phyloP scores from a whole-genome alignment of 768 basidiomycete genomes.

The Daedaleopsis nitida region DNA sequence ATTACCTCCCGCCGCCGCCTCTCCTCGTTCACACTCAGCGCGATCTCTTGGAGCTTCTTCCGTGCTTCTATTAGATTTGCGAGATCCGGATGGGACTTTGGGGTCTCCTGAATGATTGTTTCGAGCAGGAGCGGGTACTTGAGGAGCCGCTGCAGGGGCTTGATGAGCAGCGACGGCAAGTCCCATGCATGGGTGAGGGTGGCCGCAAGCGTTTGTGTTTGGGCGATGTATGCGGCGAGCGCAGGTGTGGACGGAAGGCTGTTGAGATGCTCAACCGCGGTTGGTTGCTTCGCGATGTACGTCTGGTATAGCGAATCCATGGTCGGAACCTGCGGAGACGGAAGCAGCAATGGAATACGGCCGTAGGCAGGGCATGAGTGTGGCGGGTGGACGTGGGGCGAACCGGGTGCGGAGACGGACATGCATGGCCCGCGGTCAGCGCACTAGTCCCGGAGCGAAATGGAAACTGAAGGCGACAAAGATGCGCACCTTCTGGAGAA shows the following conservation, averaged over 20 bases:
- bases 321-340: conserved; percentile 54
- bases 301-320: conserved; percentile 74
- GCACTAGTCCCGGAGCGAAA: conserved; percentile 7
- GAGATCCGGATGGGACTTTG: conserved; percentile 68
- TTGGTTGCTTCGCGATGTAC: conserved; percentile 81
- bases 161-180: conserved; percentile 90
- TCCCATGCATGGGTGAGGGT: conserved; percentile 89
- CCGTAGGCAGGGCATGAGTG: neutral
- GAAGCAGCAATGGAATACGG: neutral
- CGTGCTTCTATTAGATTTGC: conserved; percentile 54
- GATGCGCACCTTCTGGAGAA: conserved; percentile 65
- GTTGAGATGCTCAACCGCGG: conserved; percentile 69
- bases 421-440: conserved; percentile 10
- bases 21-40: conserved; percentile 77
- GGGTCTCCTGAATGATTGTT: conserved; percentile 76
- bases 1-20: conserved; percentile 77
- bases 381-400: neutral
- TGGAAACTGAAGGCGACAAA: conserved; percentile 1
- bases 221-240: conserved; percentile 64
- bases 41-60: conserved; percentile 68
- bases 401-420: neutral
- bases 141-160: conserved; percentile 93
- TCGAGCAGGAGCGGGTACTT: conserved; percentile 89
- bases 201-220: conserved; percentile 66
- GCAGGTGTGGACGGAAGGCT: conserved; percentile 53